Conservation (phyloP, 2,329 filamentous ascomycete genomes). For the Aureobasidium sp. region DNA sequence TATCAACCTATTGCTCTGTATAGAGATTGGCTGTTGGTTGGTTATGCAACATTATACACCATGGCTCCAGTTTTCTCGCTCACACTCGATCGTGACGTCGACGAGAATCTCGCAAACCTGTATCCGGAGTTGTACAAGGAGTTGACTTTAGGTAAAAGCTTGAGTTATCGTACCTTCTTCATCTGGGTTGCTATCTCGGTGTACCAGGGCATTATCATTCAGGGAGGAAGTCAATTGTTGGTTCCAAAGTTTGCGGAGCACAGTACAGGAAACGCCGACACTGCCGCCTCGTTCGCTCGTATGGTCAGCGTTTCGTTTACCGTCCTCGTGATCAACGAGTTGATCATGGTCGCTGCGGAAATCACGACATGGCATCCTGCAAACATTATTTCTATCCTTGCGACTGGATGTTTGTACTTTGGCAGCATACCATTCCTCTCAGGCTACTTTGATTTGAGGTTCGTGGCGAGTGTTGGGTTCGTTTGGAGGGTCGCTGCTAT, state of each 20-base stretch:
- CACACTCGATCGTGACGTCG: conserved; percentile 89
- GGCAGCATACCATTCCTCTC: conserved; percentile 79
- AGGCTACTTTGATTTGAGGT: conserved; percentile 79
- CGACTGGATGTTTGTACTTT: conserved; percentile 72
- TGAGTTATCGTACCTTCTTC: conserved; percentile 92
- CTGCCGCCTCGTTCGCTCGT: conserved; percentile 24
- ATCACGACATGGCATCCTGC: conserved; percentile 95
- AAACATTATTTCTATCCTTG: conserved; percentile 78
- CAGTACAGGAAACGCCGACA: conserved; percentile 14
- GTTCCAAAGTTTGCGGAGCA: conserved; percentile 55
- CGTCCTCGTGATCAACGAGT: conserved; percentile 83
- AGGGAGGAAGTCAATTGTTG: conserved; percentile 84
- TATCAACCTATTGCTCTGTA: conserved; percentile 94
- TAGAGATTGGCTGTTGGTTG: conserved; percentile 92
- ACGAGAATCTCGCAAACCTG: conserved; percentile 84
- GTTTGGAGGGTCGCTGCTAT: conserved; percentile 82
- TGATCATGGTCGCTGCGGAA: conserved; percentile 94
- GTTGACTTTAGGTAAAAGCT: conserved; percentile 74
- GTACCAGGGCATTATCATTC: conserved; percentile 92
- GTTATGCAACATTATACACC: conserved; percentile 93
- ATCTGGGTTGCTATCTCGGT: conserved; percentile 92
- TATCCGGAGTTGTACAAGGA: conserved; percentile 98
- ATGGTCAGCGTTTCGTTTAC: conserved; percentile 94
- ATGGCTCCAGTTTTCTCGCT: conserved; percentile 87
- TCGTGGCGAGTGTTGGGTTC: conserved; percentile 71